Percentiles rank a stretch among this genome's conserved stretches.
phyloP scores from a whole-genome alignment of 2,329 filamentous ascomycete species.

The Cadophora sp. region DNA sequence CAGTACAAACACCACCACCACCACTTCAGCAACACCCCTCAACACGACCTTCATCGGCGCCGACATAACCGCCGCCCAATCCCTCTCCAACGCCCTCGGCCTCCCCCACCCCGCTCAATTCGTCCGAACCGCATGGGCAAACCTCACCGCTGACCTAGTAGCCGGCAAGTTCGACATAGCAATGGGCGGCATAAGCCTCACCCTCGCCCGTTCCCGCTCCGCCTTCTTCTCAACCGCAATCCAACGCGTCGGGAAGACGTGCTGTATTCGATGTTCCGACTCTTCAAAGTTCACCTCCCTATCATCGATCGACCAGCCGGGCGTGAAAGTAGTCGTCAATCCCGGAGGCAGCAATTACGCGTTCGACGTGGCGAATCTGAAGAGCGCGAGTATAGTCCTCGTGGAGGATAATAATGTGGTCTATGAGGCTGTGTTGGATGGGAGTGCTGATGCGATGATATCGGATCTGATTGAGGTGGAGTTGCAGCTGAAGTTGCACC shows the following conservation, averaged over 20 bases:
- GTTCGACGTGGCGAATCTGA: slow-evolving; percentile 14
- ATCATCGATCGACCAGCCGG: background rate
- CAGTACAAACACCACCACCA: slow-evolving; percentile 10
- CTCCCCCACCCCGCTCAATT: slow-evolving; percentile 7
- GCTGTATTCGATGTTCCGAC: slow-evolving; percentile 10
- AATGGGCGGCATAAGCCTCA: slow-evolving; percentile 13
- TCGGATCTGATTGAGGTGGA: slow-evolving; percentile 20
- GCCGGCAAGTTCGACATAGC: slow-evolving; percentile 17
- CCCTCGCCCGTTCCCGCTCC: background rate
- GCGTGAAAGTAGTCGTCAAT: slow-evolving; percentile 20
- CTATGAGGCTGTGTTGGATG: slow-evolving; percentile 14
- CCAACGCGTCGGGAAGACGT: slow-evolving; percentile 15
- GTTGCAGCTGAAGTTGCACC: slow-evolving; percentile 19
- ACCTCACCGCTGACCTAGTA: slow-evolving; percentile 5
- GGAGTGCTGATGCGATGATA: slow-evolving; percentile 14
- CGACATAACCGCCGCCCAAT: slow-evolving; percentile 12
- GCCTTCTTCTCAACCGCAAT: slow-evolving; percentile 12
- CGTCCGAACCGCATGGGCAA: slow-evolving; percentile 12
- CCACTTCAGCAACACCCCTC: background rate
- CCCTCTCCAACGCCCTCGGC: slow-evolving; percentile 18
- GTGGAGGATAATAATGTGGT: slow-evolving; percentile 18
- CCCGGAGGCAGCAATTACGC: slow-evolving; percentile 13
- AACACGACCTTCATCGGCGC: slow-evolving; percentile 21
- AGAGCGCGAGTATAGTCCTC: background rate
- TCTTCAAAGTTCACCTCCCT: background rate